Conservation (phyloP, 2,329 filamentous ascomycete genomes). For the Penicillium sp. region DNA sequence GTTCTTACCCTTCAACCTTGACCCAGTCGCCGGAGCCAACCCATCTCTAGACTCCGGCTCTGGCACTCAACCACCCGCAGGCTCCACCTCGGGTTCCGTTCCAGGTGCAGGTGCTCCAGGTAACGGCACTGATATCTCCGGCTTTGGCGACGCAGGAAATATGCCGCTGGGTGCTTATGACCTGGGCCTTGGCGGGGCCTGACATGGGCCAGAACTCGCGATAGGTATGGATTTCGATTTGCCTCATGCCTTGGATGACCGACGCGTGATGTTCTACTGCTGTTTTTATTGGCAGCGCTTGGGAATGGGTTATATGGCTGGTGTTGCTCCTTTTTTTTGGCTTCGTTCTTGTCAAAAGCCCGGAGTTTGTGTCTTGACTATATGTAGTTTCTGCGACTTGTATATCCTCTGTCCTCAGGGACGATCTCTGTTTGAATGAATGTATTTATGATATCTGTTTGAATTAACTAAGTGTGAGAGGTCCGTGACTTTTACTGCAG, state of each 20-base stretch:
- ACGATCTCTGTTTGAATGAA: neutral
- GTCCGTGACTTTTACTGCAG: neutral
- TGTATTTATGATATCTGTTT: neutral
- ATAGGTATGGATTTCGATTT: neutral
- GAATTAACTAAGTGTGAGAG: no score
- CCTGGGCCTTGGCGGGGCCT: conserved; percentile 21
- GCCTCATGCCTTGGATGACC: conserved; percentile 8
- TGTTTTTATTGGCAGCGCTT: conserved; percentile 4
- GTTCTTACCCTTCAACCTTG: conserved; percentile 91
- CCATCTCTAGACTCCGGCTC: conserved; percentile 3
- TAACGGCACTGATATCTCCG: conserved; percentile 18
- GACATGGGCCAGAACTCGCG: conserved; percentile 16
- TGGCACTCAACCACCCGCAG: conserved; percentile 1
- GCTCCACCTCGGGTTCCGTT: conserved; percentile 7
- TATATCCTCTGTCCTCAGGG: neutral
- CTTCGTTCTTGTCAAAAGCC: conserved; percentile 6
- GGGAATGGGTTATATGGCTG: conserved; percentile 1
- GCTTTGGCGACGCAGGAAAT: conserved; percentile 19
- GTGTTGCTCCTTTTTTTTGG: conserved; percentile 1
- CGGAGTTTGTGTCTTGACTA: conserved; percentile 1
- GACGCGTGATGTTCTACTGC: conserved; percentile 12
- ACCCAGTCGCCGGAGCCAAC: conserved; percentile 48
- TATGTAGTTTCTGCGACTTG: neutral
- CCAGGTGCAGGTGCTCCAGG: conserved; percentile 12
- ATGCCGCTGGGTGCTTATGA: conserved; percentile 28